Evolutionary conservation across 495 filamentous ascomycete species (phyloP), one percentile per base, ranked within the genome.

Genomic region (Lasiosphaeria hispida): DNA sequence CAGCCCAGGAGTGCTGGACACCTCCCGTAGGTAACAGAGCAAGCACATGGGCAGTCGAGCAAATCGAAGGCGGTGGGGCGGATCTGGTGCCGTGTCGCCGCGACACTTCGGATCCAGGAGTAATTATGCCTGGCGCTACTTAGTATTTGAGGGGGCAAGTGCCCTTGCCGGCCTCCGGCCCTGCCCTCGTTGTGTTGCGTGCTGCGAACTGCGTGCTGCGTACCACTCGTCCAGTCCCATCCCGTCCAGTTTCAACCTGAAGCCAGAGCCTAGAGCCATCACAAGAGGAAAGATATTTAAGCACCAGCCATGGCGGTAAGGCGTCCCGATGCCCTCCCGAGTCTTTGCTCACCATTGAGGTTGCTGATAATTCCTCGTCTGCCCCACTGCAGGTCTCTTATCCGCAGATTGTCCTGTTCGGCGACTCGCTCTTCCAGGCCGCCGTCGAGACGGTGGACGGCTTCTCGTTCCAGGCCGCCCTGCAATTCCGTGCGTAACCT

Each of bases 341-440:
- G 43, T 35, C 8, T 38, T n/a, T 52, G n/a, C 11, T 18, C 14
- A 15, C 17, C 13, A 11, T 13, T 36, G 15, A 36, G 14, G 53
- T 17, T n/a, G 53, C 63, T 63, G 60, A 65, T 57, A 55, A 34
- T 18, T 19, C 34, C 33, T 18, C 47, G 39, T 23, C 53, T 17
- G 67, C 45, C 52, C 37, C 55, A 39, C 39, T 5, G 42, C 45
- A 72, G 73, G 65, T 66, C 53, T 67, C 76, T 4, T 77, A 79
- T 61, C 73, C 77, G 19, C 89, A 92, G 65, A 82, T 93, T 64
- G 75, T 93, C 42, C 82, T 93, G 17, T 90, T 95, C 64, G 90
- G 90, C 33, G 90, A 95, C 67, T 91, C 88, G 30, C 83, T 95
- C 62, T 86, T 88, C 18, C 83, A 95, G 64, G 72, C 76, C 37